Conservation (phyloP, 169 alveolate genomes). For the Theileria sp. region DNA sequence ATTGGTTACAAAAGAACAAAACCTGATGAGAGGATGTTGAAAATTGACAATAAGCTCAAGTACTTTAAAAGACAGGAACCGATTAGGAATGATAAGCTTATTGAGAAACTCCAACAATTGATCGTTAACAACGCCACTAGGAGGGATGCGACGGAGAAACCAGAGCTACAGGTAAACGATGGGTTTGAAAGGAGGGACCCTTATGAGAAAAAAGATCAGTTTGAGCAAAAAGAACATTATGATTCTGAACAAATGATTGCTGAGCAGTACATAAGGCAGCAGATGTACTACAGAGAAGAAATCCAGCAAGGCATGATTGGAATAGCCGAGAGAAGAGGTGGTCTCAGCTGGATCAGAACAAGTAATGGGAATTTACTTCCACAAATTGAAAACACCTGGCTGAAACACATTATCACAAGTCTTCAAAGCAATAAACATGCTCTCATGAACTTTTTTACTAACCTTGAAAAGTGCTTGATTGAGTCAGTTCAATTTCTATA, state of each 20-base stretch:
- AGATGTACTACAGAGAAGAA: constrained; percentile 9
- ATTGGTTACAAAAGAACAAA: background rate
- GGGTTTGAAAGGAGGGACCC: background rate
- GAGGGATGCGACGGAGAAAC: background rate
- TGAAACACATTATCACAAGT: constrained; percentile 64
- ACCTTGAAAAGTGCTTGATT: constrained; percentile 62
- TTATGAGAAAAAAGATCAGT: background rate
- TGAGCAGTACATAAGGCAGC: background rate
- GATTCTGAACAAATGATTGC: background rate
- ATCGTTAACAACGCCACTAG: background rate
- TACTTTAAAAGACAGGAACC: background rate
- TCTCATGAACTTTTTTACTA: constrained; percentile 58
- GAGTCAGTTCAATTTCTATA: constrained; percentile 72
- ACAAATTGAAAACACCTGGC: constrained; percentile 75
- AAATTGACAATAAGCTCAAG: background rate
- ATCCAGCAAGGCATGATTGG: background rate
- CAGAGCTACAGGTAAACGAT: background rate
- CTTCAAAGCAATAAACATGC: constrained; percentile 62
- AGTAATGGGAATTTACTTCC: constrained; percentile 65
- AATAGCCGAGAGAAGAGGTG: constrained; percentile 71
- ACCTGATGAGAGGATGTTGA: background rate
- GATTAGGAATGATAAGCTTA: background rate
- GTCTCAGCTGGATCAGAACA: constrained; percentile 69
- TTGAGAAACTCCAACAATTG: background rate
- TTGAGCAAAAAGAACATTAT: background rate